Percentiles rank a stretch among this genome's conserved stretches.
Evolutionary conservation across 192 early-diverging fungal genomes (phyloP).

Genomic region (Lobosporangium transversale): DNA sequence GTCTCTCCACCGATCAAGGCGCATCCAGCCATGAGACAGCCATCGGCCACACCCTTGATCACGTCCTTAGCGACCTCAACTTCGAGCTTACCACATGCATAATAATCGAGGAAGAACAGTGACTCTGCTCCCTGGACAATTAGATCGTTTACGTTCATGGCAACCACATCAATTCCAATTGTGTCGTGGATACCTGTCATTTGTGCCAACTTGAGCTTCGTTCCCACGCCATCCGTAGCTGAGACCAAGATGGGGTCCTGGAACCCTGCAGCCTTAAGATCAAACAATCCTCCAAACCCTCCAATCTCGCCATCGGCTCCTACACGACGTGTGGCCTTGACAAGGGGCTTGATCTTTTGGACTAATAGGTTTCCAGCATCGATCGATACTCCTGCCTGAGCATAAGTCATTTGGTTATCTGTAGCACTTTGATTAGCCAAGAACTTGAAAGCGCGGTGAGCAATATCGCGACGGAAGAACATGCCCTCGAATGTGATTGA

Average conservation of each 20-base stretch:
- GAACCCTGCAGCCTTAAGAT: slow-evolving; percentile 93
- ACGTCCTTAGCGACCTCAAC: slow-evolving; percentile 91
- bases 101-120: slow-evolving; percentile 99
- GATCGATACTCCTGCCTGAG: slow-evolving; percentile 95
- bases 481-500: slow-evolving; percentile 86
- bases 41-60: slow-evolving; percentile 93
- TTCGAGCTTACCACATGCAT: slow-evolving; percentile 93
- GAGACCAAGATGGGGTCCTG: slow-evolving; percentile 93
- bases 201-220: slow-evolving; percentile 98
- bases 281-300: slow-evolving; percentile 98
- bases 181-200: slow-evolving; percentile 87
- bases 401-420: slow-evolving; percentile 82
- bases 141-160: slow-evolving; percentile 99
- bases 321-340: slow-evolving; percentile 91
- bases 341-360: slow-evolving; percentile 93
- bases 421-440: slow-evolving; percentile 36
- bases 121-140: slow-evolving; percentile 99
- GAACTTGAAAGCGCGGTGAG: slow-evolving; percentile 68
- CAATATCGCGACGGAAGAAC: slow-evolving; percentile 95
- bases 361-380: slow-evolving; percentile 96
- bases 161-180: slow-evolving; percentile 97
- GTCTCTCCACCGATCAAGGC: slow-evolving; percentile 99
- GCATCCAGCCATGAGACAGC: slow-evolving; percentile 88
- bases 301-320: slow-evolving; percentile 98
- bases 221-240: slow-evolving; percentile 99